Evolutionary conservation across 495 filamentous ascomycete species (phyloP), one percentile per base, ranked within the genome.

Genomic region (Coniosporium apollinis): DNA sequence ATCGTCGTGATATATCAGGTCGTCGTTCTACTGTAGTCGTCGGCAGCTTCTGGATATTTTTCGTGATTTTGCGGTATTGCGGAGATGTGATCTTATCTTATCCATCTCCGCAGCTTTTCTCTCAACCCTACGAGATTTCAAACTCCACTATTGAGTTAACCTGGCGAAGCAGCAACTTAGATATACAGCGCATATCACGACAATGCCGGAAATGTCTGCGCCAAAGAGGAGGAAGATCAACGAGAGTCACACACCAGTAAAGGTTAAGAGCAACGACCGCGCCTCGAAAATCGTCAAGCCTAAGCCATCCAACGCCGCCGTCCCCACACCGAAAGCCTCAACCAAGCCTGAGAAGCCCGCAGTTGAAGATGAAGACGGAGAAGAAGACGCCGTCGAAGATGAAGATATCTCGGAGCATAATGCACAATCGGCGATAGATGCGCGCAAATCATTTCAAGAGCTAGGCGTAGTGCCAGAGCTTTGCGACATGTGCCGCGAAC

Each of bases 401-500:
- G 34, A 35, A 44, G 19, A 20, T 33, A 25, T 5, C n/a, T 3
- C 15, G 15, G 13, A 20, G 4, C n/a, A 16, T 30, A 30, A 30
- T 30, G 28, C 18, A 5, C 18, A 6, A 26, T 26, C 7, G 24
- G 18, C 22, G 28, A 32, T 20, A 28, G 29, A 34, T 30, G n/a
- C n/a, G n/a, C n/a, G n/a, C n/a, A n/a, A n/a, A n/a, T n/a, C n/a
- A n/a, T 96, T 96, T 55, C 69, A 72, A 44, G 84, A 94, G 22
- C 55, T 96, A 56, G 87, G 89, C 13, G 66, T 97, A 29, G 85
- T 91, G 47, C 80, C 86, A 26, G 67, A 76, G 5, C 66, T 97
- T 42, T 86, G 80, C 49, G 84, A 94, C 38, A 83, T 87, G 3
- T 97, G 89, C 50, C 62, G 61, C 7, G 63, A 66, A 2, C 64